phyloP scores from a whole-genome alignment of 495 filamentous ascomycete species.

The Coniosporium apollinis region DNA sequence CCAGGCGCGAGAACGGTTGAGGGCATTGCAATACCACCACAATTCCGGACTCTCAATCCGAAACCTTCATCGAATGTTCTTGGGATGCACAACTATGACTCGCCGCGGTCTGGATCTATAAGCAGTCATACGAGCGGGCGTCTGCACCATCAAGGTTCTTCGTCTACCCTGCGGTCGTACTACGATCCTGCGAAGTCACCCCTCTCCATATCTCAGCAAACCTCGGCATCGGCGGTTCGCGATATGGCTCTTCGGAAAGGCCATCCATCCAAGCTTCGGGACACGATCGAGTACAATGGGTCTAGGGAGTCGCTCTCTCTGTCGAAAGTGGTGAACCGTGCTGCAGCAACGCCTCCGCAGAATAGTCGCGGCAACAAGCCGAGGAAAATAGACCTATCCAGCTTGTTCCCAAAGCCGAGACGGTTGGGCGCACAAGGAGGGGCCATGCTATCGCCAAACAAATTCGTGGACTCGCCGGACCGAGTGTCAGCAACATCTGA shows the following conservation, averaged over 20 bases:
- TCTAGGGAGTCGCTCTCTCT: constrained; percentile 4
- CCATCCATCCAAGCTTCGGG: constrained; percentile 4
- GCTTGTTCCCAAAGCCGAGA: constrained; percentile 18
- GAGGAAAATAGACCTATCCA: constrained; percentile 18
- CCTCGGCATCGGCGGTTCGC: constrained; percentile 21
- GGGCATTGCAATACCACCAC: too few relatives aligned
- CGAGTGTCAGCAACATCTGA: constrained; percentile 15
- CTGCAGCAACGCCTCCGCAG: constrained; percentile 1
- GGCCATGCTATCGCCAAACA: constrained; percentile 14
- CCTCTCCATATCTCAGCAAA: constrained; percentile 21
- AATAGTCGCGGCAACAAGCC: constrained; percentile 15
- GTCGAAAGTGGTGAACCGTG: constrained; percentile 3
- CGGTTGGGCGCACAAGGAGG: not conserved
- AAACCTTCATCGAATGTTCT: constrained; percentile 15
- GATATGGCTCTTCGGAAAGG: constrained; percentile 21
- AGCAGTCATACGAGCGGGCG: constrained; percentile 8
- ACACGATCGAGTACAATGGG: constrained; percentile 5
- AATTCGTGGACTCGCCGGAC: constrained; percentile 16
- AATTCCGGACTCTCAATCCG: too few relatives aligned
- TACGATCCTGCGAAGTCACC: constrained; percentile 20
- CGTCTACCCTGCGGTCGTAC: constrained; percentile 18
- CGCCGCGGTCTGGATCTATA: constrained; percentile 6
- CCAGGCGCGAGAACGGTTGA: too few relatives aligned
- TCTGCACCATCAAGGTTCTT: constrained; percentile 9
- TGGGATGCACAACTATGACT: constrained; percentile 4